Evolutionary conservation across 1,284 basidiomycete genomes (phyloP), one percentile per base, ranked within the genome.

Genomic region (Fomes fomentarius): DNA sequence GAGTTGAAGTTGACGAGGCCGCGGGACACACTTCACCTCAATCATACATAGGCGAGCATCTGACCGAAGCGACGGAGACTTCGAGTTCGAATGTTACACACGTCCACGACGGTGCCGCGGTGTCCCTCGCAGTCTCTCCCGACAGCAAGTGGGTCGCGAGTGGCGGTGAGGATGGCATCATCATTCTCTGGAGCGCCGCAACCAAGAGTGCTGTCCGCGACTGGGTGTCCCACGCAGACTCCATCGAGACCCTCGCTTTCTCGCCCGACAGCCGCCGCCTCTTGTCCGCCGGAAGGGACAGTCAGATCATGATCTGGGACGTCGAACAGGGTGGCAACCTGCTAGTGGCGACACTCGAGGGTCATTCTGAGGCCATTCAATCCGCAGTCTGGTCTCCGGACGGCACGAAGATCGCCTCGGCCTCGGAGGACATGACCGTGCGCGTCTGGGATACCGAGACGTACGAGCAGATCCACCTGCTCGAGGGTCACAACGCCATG

Each of bases 181-280:
- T 68, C 31, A 52, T 63, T 24, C 47, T 69, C 26, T 70, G 68
- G 68, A 50, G 59, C 47, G 51, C 53, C n/a, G n/a, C n/a, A n/a
- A n/a, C n/a, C n/a, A n/a, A 10, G 26, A 46, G 24, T 54, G 54
- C n/a, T 0, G 28, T 40, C 14, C 30, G 42, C 21, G 17, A 33
- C 10, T 37, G 35, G 31, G 30, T 21, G n/a, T 57, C 46, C 1
- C 61, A 66, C 56, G 25, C 17, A 1, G 48, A 48, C 28, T 22
- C 46, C 19, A 51, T 68, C 19, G 46, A 24, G 17, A 49, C 61
- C 1, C 47, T 66, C 33, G 56, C 53, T 8, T 65, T 67, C 54
- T 65, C 64, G 3, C 57, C 58, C 10, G 61, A 63, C 43, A 57
- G 57, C 22, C 26, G 12, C 31, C 28, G 46, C 8, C 47, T 67